phyloP scores from a whole-genome alignment of 768 basidiomycete genomes.

The Termitomyces sp. region DNA sequence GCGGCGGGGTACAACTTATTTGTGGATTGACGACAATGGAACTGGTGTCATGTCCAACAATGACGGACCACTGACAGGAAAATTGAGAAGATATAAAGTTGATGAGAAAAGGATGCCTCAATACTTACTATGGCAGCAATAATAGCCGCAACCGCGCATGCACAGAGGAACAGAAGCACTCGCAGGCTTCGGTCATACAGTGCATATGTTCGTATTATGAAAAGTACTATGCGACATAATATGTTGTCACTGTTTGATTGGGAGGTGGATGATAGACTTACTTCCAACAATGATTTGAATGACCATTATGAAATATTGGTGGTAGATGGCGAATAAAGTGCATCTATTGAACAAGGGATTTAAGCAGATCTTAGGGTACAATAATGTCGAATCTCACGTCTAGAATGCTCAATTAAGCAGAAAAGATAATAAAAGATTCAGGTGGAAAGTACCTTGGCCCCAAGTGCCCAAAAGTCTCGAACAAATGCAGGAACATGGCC shows the following conservation, averaged over 20 bases:
- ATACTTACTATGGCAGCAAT: conserved; percentile 1
- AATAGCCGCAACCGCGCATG: conserved; percentile 20
- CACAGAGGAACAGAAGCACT: conserved; percentile 21
- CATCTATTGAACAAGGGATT: conserved; percentile 15
- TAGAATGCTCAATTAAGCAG: background rate
- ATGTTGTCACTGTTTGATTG: background rate
- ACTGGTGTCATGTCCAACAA: background rate
- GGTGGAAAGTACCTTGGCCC: conserved; percentile 14
- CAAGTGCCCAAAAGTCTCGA: conserved; percentile 25
- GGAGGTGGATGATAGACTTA: conserved; percentile 12
- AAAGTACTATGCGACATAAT: conserved; percentile 19
- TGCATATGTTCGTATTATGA: conserved; percentile 27
- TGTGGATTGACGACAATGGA: background rate
- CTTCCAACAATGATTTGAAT: conserved; percentile 31
- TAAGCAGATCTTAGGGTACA: background rate
- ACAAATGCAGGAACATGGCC: conserved; percentile 10
- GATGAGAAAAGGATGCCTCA: background rate
- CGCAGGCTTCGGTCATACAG: conserved; percentile 9
- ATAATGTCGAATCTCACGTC: background rate
- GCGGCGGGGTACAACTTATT: background rate
- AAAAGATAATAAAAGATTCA: background rate
- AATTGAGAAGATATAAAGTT: background rate
- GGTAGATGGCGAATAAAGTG: conserved; percentile 15
- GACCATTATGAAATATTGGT: conserved; percentile 9
- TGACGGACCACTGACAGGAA: background rate